phyloP scores from a whole-genome alignment of 352 stramenopile genomes.

The Saprolegnia diclina region DNA sequence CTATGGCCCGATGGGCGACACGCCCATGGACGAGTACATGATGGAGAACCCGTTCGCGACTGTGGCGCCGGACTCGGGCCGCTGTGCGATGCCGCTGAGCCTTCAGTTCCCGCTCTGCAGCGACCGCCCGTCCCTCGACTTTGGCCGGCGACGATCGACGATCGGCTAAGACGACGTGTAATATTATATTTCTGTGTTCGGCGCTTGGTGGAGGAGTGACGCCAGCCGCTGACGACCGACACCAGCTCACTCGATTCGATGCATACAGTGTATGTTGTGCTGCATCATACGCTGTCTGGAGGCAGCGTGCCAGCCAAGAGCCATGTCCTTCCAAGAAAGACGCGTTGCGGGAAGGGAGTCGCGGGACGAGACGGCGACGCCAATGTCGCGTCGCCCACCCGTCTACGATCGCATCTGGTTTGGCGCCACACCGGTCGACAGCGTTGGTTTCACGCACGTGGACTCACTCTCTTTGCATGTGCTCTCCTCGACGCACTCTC shows the following conservation, averaged over 20 bases:
- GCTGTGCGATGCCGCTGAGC: slow-evolving; percentile 1
- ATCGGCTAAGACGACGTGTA: not conserved
- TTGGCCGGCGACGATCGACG: slow-evolving; percentile 8
- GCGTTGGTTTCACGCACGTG: not conserved
- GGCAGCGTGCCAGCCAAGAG: no score
- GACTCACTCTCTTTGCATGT: not conserved
- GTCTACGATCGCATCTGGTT: slow-evolving; percentile 12
- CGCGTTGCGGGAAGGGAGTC: no score
- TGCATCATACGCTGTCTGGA: no score
- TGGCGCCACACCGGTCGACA: not conserved
- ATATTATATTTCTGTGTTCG: slow-evolving; percentile 13
- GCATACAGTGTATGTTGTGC: no score
- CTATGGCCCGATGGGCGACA: slow-evolving; percentile 16
- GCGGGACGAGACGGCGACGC: no score
- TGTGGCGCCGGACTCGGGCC: slow-evolving; percentile 2
- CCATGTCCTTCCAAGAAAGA: no score
- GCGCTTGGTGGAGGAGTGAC: not conserved
- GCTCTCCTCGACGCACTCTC: not conserved
- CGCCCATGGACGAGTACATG: slow-evolving; percentile 8
- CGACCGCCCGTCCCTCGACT: slow-evolving; percentile 5
- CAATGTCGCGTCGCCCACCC: not conserved
- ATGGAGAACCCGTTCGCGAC: slow-evolving; percentile 15
- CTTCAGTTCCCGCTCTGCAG: slow-evolving; percentile 10
- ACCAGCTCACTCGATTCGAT: not conserved
- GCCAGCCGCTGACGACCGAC: no score